Conservation (phyloP, 2,329 filamentous ascomycete genomes). For the Stagonosporopsis tanaceti region DNA sequence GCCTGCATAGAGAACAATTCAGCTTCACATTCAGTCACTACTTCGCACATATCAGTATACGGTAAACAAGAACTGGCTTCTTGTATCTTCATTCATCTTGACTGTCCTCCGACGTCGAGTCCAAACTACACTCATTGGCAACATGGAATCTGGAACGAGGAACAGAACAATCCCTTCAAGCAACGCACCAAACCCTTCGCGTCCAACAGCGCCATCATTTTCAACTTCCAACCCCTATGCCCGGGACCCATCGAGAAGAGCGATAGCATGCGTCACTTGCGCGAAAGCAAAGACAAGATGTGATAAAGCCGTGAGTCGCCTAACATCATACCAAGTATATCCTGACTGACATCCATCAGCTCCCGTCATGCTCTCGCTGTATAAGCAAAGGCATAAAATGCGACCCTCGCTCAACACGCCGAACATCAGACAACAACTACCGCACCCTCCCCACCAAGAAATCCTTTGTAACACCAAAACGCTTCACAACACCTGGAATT, state of each 20-base stretch:
- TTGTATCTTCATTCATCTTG: background rate
- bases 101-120: background rate
- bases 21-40: constrained; percentile 12
- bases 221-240: constrained; percentile 36
- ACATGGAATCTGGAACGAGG: constrained; percentile 28
- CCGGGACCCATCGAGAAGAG: constrained; percentile 43
- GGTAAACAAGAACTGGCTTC: background rate
- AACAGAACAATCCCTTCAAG: constrained; percentile 24
- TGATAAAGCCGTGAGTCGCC: constrained; percentile 43
- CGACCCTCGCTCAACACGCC: constrained; percentile 48
- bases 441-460: constrained; percentile 37
- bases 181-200: constrained; percentile 22
- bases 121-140: constrained; percentile 3
- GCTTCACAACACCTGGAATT: constrained; percentile 32
- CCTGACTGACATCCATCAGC: constrained; percentile 21
- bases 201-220: background rate
- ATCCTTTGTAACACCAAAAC: constrained; percentile 36
- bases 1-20: constrained; percentile 12
- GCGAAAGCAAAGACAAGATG: constrained; percentile 51
- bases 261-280: constrained; percentile 51
- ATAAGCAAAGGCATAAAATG: constrained; percentile 47
- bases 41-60: background rate
- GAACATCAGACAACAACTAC: constrained; percentile 46
- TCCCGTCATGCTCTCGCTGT: constrained; percentile 49
- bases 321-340: no score